A percentile compares a stretch with the other conserved stretches of the same genome.
phyloP scores from a whole-genome alignment of 768 basidiomycete species.

The Serendipita sp. region DNA sequence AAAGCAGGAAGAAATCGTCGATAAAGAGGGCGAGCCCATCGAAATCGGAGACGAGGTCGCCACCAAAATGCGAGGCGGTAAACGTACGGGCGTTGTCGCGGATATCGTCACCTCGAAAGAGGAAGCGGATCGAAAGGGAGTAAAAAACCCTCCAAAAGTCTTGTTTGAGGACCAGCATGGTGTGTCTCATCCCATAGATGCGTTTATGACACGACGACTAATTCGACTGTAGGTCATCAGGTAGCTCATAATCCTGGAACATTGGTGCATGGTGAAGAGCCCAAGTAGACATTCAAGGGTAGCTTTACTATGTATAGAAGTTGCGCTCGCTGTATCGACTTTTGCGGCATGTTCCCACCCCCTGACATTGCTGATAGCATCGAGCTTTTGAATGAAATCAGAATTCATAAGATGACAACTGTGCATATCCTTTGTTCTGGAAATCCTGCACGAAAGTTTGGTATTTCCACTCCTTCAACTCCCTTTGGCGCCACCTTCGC shows the following conservation, averaged over 20 bases:
- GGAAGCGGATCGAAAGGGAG: background rate
- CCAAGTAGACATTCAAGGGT: no score
- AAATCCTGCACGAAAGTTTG: no score
- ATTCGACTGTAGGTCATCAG: background rate
- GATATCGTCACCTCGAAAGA: conserved; percentile 2
- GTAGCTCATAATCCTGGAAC: background rate
- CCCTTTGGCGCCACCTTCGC: no score
- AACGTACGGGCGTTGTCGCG: background rate
- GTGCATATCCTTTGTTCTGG: no score
- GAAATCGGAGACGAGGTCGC: background rate
- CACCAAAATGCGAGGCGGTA: background rate
- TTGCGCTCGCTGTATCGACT: no score
- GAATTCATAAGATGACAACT: no score
- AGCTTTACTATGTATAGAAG: no score
- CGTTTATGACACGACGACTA: background rate
- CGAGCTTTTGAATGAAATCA: no score
- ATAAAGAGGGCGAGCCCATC: background rate
- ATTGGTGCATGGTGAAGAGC: background rate
- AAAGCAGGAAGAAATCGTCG: background rate
- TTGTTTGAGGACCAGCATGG: conserved; percentile 1
- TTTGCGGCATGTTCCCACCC: no score
- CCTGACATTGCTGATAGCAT: no score
- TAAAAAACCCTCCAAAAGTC: background rate
- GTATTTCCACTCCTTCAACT: no score
- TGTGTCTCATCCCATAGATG: background rate